Evolutionary conservation across 306 rosid species (phyloP).

Genomic region (Castanea mollissima): DNA sequence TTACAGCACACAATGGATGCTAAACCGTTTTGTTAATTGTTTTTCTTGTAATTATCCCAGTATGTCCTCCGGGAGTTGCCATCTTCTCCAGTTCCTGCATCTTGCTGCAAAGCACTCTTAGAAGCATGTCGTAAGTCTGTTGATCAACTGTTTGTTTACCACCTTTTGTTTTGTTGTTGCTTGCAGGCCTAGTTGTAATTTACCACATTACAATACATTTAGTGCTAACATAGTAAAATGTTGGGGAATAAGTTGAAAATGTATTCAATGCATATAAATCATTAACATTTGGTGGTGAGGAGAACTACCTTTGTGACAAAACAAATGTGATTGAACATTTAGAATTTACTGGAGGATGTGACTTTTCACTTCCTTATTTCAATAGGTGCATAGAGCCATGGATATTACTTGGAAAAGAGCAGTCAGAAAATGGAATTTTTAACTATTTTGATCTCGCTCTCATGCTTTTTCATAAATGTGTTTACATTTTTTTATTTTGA

Average conservation of each 20-base stretch:
- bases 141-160: slow-evolving; percentile 8
- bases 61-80: slow-evolving; percentile 87
- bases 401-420: not conserved
- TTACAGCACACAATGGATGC: slow-evolving; percentile 17
- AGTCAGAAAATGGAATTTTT: not conserved
- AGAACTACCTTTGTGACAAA: not conserved
- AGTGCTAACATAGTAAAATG: not conserved
- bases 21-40: slow-evolving; percentile 18
- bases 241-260: not conserved
- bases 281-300: not conserved
- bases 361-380: not conserved
- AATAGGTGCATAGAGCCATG: not conserved
- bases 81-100: slow-evolving; percentile 97
- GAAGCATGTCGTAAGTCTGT: slow-evolving; percentile 81
- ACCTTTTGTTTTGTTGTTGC: slow-evolving; percentile 1
- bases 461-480: not conserved
- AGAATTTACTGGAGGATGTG: not conserved
- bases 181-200: not conserved
- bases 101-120: slow-evolving; percentile 93
- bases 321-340: not conserved
- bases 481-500: not conserved
- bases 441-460: not conserved
- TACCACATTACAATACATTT: slow-evolving; percentile 2
- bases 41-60: slow-evolving; percentile 43
- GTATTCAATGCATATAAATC: not conserved